Evolutionary conservation across 768 basidiomycete species (phyloP).

Genomic region (Agaricus subrufescens): DNA sequence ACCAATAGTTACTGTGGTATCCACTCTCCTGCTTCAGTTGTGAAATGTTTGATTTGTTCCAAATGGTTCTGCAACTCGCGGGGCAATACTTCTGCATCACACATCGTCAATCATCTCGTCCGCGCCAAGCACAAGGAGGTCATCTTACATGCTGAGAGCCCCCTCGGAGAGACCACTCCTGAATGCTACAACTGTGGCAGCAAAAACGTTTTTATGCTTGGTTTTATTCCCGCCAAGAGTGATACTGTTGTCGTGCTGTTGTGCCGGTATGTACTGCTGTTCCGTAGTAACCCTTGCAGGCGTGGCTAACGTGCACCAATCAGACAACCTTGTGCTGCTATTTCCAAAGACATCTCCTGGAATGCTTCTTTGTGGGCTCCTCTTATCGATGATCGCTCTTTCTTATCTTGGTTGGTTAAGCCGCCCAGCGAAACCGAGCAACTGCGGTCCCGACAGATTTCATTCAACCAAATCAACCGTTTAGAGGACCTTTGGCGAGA

Average conservation of each 20-base stretch:
- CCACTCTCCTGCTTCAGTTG: constrained; percentile 94
- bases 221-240: constrained; percentile 98
- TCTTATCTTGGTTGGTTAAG: constrained; percentile 99
- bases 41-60: constrained; percentile 87
- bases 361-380: constrained; percentile 98
- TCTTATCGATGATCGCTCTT: constrained; percentile 96
- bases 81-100: constrained; percentile 95
- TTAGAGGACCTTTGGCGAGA: constrained; percentile 98
- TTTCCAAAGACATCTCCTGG: constrained; percentile 98
- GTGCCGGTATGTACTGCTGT: constrained; percentile 69
- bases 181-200: constrained; percentile 99
- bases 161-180: constrained; percentile 94
- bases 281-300: background rate
- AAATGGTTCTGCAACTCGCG: constrained; percentile 99
- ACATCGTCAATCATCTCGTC: constrained; percentile 98
- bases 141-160: constrained; percentile 90
- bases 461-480: constrained; percentile 94
- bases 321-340: constrained; percentile 96
- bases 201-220: constrained; percentile 99
- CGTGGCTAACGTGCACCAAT: constrained; percentile 4
- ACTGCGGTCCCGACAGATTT: constrained; percentile 93
- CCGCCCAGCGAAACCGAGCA: constrained; percentile 96
- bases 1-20: constrained; percentile 89
- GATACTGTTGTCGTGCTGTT: constrained; percentile 97
- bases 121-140: constrained; percentile 99